A percentile compares a stretch with the other conserved stretches of the same genome.
Evolutionary conservation across 2,329 filamentous ascomycete genomes (phyloP).

Genomic region (Ophidiomyces ophidiicola): DNA sequence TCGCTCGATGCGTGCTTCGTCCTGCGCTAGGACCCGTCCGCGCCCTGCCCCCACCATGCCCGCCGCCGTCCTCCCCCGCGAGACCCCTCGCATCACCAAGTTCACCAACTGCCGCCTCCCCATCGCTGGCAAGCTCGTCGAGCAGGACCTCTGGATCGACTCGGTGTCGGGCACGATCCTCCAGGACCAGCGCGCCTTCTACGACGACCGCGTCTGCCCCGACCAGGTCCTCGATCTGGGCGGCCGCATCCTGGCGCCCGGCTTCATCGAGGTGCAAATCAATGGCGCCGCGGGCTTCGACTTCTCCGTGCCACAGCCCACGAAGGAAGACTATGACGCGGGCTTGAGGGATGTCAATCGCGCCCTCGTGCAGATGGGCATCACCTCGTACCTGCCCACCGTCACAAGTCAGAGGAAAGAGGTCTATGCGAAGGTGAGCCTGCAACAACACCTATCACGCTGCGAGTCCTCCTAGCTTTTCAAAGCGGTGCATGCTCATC

Average conservation of each 20-base stretch:
- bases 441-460: not conserved
- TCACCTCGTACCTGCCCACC: conserved; percentile 79
- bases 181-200: conserved; percentile 50
- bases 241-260: conserved; percentile 71
- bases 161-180: conserved; percentile 71
- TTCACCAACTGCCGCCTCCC: conserved; percentile 79
- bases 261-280: conserved; percentile 81
- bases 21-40: conserved; percentile 31
- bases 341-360: conserved; percentile 60
- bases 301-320: conserved; percentile 62
- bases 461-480: not conserved
- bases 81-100: conserved; percentile 53
- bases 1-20: too few relatives aligned
- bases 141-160: conserved; percentile 81
- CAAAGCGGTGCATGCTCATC: not conserved
- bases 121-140: conserved; percentile 53
- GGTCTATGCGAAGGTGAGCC: conserved; percentile 64
- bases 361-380: conserved; percentile 61
- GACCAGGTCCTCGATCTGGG: conserved; percentile 66
- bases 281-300: conserved; percentile 91
- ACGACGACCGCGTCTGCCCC: conserved; percentile 41
- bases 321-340: conserved; percentile 57
- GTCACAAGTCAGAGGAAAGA: conserved; percentile 65
- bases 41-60: conserved; percentile 22
- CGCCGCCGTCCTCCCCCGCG: conserved; percentile 10